These are phyloP conservation scores for Paratinospora sagittata DNA, from an alignment of 164 flowering plant species.

Conservation along the genomic window DNA sequence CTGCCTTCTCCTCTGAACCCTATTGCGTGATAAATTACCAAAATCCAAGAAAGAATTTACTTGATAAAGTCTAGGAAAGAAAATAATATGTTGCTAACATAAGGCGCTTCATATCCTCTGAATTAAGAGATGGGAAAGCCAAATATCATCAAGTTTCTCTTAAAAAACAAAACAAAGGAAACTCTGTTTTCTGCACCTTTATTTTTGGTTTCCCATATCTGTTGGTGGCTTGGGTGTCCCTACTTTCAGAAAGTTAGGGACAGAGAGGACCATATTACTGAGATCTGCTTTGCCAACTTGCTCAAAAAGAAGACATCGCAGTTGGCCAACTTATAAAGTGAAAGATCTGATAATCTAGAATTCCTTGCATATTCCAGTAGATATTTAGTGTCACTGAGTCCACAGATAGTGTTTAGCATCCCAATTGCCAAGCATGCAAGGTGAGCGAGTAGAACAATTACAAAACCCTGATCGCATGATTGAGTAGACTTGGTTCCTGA, in stretches of 20 bases:
- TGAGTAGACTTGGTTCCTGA: too few relatives aligned
- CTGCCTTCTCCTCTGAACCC: too few relatives aligned
- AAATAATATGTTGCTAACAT: too few relatives aligned
- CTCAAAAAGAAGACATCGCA: background rate
- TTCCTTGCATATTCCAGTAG: background rate
- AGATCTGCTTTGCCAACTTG: constrained; percentile 11
- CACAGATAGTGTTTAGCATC: background rate
- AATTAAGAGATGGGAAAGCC: background rate
- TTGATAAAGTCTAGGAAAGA: too few relatives aligned
- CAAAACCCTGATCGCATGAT: constrained; percentile 6
- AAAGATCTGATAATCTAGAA: background rate
- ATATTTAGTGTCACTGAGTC: background rate
- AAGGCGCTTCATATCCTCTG: background rate
- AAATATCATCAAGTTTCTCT: too few relatives aligned
- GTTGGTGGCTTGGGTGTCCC: constrained; percentile 2
- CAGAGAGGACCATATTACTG: constrained; percentile 6
- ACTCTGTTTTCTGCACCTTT: background rate
- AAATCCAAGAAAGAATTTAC: too few relatives aligned
- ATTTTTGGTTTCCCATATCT: background rate
- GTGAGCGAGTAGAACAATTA: too few relatives aligned
- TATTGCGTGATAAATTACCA: too few relatives aligned
- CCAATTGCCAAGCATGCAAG: background rate
- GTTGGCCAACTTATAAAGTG: constrained; percentile 8
- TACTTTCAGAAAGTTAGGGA: background rate
- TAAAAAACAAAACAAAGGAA: too few relatives aligned